Conservation (phyloP, 108 stramenopile species). For the Thalassiosira profunda region DNA sequence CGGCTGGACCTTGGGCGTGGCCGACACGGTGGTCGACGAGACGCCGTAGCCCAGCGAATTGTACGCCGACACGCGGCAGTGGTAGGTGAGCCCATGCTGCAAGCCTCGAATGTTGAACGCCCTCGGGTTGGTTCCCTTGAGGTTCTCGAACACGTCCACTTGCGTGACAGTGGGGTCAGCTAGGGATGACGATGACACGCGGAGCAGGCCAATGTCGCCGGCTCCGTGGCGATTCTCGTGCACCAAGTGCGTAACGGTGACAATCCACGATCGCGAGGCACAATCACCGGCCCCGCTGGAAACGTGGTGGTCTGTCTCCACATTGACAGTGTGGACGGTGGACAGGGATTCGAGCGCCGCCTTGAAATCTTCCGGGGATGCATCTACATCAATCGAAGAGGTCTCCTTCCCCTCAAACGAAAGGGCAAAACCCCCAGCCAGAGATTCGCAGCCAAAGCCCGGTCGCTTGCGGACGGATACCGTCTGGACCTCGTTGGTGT, state of each 20-base stretch:
- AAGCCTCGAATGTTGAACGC: conserved; percentile 56
- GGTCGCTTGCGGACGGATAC: conserved; percentile 41
- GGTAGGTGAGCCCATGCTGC: conserved; percentile 59
- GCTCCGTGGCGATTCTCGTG: conserved; percentile 82
- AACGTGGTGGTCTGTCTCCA: conserved; percentile 42
- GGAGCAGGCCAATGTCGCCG: conserved; percentile 69
- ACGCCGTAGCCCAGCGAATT: conserved; percentile 73
- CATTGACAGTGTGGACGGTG: conserved; percentile 82
- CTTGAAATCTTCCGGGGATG: conserved; percentile 64
- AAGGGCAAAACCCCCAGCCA: conserved; percentile 71
- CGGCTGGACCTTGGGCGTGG: conserved; percentile 62
- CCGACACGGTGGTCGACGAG: conserved; percentile 46
- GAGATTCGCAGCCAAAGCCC: conserved; percentile 40
- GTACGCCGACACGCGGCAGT: conserved; percentile 78
- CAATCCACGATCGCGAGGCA: conserved; percentile 59
- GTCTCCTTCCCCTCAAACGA: conserved; percentile 78
- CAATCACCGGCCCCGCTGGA: conserved; percentile 33
- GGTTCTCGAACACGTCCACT: conserved; percentile 53
- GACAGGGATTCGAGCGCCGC: conserved; percentile 62
- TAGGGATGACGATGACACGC: conserved; percentile 19
- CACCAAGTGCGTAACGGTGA: conserved; percentile 73
- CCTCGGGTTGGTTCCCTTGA: conserved; percentile 59
- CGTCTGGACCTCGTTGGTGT: conserved; percentile 84
- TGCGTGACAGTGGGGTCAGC: conserved; percentile 27
- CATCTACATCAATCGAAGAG: conserved; percentile 50